Evolutionary conservation across 2,329 filamentous ascomycete species (phyloP).

Genomic region (Talaromyces sp.): DNA sequence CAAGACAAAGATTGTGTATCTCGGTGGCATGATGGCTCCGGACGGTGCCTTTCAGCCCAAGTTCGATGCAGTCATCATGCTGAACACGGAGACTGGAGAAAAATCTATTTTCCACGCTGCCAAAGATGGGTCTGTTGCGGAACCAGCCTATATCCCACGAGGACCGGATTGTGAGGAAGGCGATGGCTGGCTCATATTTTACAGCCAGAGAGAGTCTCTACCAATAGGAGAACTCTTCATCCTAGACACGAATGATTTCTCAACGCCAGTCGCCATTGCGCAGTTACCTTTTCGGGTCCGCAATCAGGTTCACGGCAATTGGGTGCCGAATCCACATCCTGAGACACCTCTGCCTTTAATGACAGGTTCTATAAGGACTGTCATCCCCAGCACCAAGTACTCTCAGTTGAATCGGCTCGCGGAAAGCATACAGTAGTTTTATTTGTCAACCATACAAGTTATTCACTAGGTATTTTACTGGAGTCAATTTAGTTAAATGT

Average conservation of each 20-base stretch:
- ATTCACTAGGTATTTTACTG: no score
- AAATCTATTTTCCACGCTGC: constrained; percentile 22
- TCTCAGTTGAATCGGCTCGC: background rate
- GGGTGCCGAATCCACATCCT: background rate
- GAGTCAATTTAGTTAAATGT: no score
- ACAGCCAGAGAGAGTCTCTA: constrained; percentile 27
- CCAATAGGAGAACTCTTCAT: background rate
- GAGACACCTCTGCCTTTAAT: background rate
- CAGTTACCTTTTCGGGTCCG: constrained; percentile 28
- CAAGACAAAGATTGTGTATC: background rate
- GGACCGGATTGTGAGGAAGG: constrained; percentile 20
- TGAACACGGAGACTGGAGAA: constrained; percentile 14
- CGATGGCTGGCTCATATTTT: constrained; percentile 25
- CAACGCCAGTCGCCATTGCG: constrained; percentile 25
- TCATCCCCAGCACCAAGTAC: background rate
- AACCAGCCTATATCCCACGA: constrained; percentile 24
- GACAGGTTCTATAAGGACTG: background rate
- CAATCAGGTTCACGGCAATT: constrained; percentile 32
- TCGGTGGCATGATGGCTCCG: constrained; percentile 16
- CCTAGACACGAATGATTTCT: constrained; percentile 23
- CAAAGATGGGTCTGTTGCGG: constrained; percentile 23
- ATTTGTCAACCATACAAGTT: no score
- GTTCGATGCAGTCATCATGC: constrained; percentile 18
- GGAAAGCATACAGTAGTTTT: no score
- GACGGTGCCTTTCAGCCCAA: constrained; percentile 15